Conservation (phyloP, 2,329 filamentous ascomycete genomes). For the Aureobasidium sp. region DNA sequence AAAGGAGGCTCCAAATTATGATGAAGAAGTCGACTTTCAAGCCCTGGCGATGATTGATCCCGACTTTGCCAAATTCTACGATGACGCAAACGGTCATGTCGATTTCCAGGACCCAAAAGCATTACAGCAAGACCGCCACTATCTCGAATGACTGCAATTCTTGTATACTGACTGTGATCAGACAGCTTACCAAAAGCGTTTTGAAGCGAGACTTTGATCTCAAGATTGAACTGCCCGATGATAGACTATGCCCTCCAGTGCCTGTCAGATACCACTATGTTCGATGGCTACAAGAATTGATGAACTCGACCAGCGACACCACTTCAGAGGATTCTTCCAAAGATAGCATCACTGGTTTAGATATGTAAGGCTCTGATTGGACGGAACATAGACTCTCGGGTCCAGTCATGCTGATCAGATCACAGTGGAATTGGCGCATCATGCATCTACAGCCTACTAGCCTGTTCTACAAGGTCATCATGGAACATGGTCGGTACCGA, state of each 20-base stretch:
- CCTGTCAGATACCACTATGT: slow-evolving; percentile 77
- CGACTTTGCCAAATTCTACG: slow-evolving; percentile 62
- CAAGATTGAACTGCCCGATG: slow-evolving; percentile 13
- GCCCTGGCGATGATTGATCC: slow-evolving; percentile 64
- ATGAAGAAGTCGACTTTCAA: slow-evolving; percentile 67
- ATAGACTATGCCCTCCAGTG: slow-evolving; percentile 18
- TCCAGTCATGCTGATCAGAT: background rate
- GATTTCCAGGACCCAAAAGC: slow-evolving; percentile 84
- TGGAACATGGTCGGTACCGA: slow-evolving; percentile 72
- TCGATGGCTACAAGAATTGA: slow-evolving; percentile 83
- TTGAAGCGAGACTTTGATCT: slow-evolving; percentile 20
- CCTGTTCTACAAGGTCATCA: slow-evolving; percentile 68
- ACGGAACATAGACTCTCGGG: background rate
- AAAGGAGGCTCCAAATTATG: slow-evolving; percentile 47
- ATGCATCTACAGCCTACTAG: slow-evolving; percentile 90
- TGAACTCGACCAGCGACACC: slow-evolving; percentile 70
- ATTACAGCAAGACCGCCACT: slow-evolving; percentile 64
- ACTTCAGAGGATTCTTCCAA: slow-evolving; percentile 49
- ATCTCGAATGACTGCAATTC: background rate
- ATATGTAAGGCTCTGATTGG: slow-evolving; percentile 62
- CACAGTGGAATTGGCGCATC: slow-evolving; percentile 85
- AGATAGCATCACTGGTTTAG: slow-evolving; percentile 73
- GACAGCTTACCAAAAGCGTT: slow-evolving; percentile 22
- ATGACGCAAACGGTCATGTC: slow-evolving; percentile 61
- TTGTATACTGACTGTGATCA: background rate